Conservation (phyloP, 305 asterid genomes). For the Fraxinus platypoda region DNA sequence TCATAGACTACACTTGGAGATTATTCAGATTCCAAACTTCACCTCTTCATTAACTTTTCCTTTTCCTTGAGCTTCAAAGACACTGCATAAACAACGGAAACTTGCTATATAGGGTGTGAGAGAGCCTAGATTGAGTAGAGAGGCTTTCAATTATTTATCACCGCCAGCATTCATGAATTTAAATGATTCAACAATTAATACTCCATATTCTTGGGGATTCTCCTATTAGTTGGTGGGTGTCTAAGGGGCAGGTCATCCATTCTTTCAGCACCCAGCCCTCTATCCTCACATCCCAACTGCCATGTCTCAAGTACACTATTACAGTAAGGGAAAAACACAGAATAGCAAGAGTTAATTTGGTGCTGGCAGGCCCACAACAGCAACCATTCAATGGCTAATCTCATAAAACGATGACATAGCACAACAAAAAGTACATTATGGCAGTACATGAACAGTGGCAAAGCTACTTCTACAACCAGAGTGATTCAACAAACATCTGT, state of each 20-base stretch:
- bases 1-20: neutral
- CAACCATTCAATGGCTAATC: conserved; percentile 3
- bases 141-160: neutral
- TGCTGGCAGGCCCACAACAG: neutral
- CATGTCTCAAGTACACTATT: neutral
- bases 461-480: neutral
- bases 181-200: neutral
- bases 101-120: neutral
- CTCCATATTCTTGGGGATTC: neutral
- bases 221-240: neutral
- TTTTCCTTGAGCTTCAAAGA: neutral
- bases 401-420: conserved; percentile 7
- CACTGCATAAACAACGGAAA: neutral
- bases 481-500: conserved; percentile 6
- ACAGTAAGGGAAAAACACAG: neutral
- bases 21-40: neutral
- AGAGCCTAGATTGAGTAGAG: neutral
- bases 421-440: conserved; percentile 1
- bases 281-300: neutral
- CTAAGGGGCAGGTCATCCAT: neutral
- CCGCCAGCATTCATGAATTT: neutral
- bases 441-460: neutral
- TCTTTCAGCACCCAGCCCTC: neutral
- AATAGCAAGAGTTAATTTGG: neutral
- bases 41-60: neutral